These are phyloP conservation scores for Pseudogymnoascus sp. DNA, from an alignment of 2,329 filamentous ascomycete species.

Conservation along the genomic window DNA sequence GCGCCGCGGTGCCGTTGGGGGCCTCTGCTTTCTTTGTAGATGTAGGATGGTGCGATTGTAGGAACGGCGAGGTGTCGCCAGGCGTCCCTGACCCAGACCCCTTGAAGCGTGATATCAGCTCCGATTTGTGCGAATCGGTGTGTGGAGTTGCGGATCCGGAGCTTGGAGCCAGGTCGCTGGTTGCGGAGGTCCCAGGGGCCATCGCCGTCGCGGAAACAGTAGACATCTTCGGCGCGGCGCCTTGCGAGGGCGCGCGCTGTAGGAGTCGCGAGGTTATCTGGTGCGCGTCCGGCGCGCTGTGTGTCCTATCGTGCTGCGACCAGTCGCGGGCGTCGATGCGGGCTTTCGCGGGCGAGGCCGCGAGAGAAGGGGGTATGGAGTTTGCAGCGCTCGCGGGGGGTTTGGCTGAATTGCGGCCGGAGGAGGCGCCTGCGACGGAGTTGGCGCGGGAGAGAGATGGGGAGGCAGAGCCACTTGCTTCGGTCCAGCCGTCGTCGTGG, in stretches of 20 bases:
- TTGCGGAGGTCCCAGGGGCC: conserved; percentile 24
- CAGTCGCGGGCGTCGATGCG: conserved; percentile 16
- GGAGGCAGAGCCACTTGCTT: conserved; percentile 57
- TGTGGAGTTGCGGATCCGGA: conserved; percentile 34
- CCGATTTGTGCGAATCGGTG: conserved; percentile 27
- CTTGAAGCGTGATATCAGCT: conserved; percentile 55
- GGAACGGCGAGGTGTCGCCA: conserved; percentile 41
- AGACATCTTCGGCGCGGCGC: conserved; percentile 59
- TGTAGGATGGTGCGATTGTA: conserved; percentile 32
- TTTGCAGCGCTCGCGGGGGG: conserved; percentile 28
- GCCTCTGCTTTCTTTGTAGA: conserved; percentile 10
- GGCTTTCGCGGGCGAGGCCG: conserved; percentile 17
- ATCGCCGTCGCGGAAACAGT: conserved; percentile 46
- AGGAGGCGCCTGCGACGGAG: conserved; percentile 40
- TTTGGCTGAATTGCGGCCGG: conserved; percentile 41
- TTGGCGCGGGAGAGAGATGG: conserved; percentile 46
- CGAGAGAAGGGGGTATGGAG: conserved; percentile 24
- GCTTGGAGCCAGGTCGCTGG: conserved; percentile 23
- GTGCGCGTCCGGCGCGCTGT: conserved; percentile 49
- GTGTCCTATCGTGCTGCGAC: conserved; percentile 26
- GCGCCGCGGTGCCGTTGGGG: not conserved
- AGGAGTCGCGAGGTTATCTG: conserved; percentile 62
- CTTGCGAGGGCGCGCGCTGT: conserved; percentile 54
- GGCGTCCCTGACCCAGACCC: conserved; percentile 42
- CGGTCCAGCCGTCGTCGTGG: conserved; percentile 57